Percentiles rank a stretch among this genome's conserved stretches.
phyloP scores from a whole-genome alignment of 2,329 filamentous ascomycete genomes.

The Aspergillus clavatus region DNA sequence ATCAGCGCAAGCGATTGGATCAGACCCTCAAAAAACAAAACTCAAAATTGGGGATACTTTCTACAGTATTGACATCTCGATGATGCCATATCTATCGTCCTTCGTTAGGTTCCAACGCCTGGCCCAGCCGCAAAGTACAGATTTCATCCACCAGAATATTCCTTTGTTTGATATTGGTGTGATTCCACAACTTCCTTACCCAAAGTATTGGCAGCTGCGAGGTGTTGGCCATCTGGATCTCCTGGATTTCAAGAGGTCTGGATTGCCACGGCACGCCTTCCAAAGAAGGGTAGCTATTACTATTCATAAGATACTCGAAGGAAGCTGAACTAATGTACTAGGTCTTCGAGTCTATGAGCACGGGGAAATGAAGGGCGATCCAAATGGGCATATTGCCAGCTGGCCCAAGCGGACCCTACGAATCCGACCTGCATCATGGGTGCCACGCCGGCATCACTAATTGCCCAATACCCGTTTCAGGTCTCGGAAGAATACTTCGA shows the following conservation, averaged over 20 bases:
- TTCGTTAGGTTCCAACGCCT: too few relatives aligned
- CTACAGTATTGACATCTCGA: too few relatives aligned
- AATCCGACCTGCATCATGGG: not conserved
- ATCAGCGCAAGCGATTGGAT: too few relatives aligned
- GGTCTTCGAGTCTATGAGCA: not conserved
- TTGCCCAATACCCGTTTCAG: not conserved
- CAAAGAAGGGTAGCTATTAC: not conserved
- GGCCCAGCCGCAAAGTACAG: too few relatives aligned
- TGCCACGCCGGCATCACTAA: not conserved
- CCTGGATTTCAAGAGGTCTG: not conserved
- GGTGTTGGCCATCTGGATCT: not conserved
- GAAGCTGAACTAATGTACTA: not conserved
- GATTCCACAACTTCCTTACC: not conserved
- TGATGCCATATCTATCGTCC: too few relatives aligned
- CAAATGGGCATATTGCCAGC: not conserved
- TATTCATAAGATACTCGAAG: not conserved
- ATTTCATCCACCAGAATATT: too few relatives aligned
- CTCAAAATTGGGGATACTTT: too few relatives aligned
- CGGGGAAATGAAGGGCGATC: not conserved
- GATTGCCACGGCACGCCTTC: not conserved
- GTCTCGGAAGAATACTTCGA: not conserved
- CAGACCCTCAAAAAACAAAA: too few relatives aligned
- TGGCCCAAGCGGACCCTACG: not conserved
- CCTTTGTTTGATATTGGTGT: too few relatives aligned
- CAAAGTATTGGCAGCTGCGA: not conserved